Evolutionary conservation across 495 filamentous ascomycete genomes (phyloP).

Genomic region (Hypomontagnella submonticulosa): DNA sequence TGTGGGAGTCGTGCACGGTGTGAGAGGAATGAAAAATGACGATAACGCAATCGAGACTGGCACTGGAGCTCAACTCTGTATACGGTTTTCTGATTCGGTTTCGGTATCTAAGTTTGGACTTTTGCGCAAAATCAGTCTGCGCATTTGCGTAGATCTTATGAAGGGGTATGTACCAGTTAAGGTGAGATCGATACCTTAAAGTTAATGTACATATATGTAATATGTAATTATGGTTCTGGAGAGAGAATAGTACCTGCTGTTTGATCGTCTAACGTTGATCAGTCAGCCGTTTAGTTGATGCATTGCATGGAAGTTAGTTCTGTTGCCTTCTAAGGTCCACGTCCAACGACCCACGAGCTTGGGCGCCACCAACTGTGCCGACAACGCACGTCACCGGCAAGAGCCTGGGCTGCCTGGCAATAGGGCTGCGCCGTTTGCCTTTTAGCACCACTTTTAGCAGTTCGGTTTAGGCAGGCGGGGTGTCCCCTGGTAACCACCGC

Average conservation of each 20-base stretch:
- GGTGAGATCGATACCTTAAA: background rate
- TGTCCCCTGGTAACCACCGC: slow-evolving; percentile 17
- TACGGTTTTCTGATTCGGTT: background rate
- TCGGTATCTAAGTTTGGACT: slow-evolving; percentile 8
- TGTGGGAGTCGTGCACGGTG: slow-evolving; percentile 4
- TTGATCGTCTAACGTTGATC: background rate
- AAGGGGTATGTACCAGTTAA: background rate
- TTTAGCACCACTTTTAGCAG: slow-evolving; percentile 15
- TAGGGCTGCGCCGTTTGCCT: slow-evolving; percentile 10
- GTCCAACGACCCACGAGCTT: slow-evolving; percentile 14
- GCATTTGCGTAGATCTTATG: slow-evolving; percentile 36
- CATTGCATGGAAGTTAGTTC: slow-evolving; percentile 5
- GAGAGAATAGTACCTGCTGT: no score
- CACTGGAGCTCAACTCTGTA: no score
- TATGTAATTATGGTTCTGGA: no score
- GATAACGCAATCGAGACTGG: slow-evolving; percentile 16
- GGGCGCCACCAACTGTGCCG: slow-evolving; percentile 3
- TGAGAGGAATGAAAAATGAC: background rate
- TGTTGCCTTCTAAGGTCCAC: slow-evolving; percentile 15
- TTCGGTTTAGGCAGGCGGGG: slow-evolving; percentile 23
- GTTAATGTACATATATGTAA: background rate
- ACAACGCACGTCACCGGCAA: slow-evolving; percentile 29
- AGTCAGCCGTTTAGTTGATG: slow-evolving; percentile 2
- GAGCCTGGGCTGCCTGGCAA: no score
- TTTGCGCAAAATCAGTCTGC: slow-evolving; percentile 34